Conservation (phyloP, 1,284 basidiomycete species). For the Agaricales sp. region DNA sequence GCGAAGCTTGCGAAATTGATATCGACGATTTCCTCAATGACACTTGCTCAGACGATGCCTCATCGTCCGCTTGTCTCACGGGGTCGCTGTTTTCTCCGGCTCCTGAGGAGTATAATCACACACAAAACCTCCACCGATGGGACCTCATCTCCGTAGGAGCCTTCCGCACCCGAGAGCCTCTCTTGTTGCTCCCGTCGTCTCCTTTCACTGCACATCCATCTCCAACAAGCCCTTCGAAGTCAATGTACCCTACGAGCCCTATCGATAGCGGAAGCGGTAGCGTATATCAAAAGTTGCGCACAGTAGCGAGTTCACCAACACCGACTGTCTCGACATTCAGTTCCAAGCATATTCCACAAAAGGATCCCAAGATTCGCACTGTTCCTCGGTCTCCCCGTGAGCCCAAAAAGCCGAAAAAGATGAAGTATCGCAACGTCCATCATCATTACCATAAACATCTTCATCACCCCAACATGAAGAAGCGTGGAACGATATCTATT, state of each 20-base stretch:
- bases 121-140: conserved; percentile 46
- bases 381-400: neutral
- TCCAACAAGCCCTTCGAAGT: conserved; percentile 39
- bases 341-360: conserved; percentile 9
- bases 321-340: conserved; percentile 43
- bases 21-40: conserved; percentile 72
- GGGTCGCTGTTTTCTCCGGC: conserved; percentile 20
- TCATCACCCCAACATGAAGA: conserved; percentile 22
- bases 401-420: conserved; percentile 21
- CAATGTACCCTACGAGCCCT: conserved; percentile 45
- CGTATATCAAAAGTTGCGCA: conserved; percentile 11
- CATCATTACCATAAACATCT: conserved; percentile 22
- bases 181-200: conserved; percentile 25
- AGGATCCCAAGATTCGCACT: neutral
- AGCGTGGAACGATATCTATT: conserved; percentile 23
- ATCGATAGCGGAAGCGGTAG: conserved; percentile 34
- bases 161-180: conserved; percentile 57
- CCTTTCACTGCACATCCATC: conserved; percentile 24
- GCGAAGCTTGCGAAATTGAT: conserved; percentile 34
- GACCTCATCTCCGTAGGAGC: conserved; percentile 64
- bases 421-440: conserved; percentile 44
- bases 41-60: conserved; percentile 53
- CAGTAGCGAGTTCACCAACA: conserved; percentile 23
- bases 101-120: conserved; percentile 20
- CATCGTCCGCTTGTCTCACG: conserved; percentile 16